Evolutionary conservation across 2,329 filamentous ascomycete genomes (phyloP).

Genomic region (Alternaria panax): DNA sequence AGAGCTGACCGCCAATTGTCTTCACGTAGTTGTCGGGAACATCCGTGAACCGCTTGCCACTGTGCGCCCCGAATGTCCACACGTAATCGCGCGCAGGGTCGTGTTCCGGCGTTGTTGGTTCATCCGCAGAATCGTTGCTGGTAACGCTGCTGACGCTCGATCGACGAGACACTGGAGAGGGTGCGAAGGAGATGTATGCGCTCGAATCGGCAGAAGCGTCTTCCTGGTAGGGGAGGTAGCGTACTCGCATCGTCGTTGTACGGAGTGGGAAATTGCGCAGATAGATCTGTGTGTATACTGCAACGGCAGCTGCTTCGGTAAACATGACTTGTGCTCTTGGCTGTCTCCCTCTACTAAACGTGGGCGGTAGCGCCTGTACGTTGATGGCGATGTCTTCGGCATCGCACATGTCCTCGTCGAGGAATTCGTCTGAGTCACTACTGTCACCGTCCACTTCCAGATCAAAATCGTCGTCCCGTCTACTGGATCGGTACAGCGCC

Average conservation of each 20-base stretch:
- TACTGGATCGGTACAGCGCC: slow-evolving; percentile 22
- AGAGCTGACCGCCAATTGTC: slow-evolving; percentile 32
- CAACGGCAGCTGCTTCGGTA: slow-evolving; percentile 24
- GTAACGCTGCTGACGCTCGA: slow-evolving; percentile 18
- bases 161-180: slow-evolving; percentile 20
- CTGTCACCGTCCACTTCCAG: slow-evolving; percentile 20
- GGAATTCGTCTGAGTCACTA: slow-evolving; percentile 4
- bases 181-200: slow-evolving; percentile 12
- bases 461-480: slow-evolving; percentile 18
- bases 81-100: slow-evolving; percentile 28
- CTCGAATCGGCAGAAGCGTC: slow-evolving; percentile 9
- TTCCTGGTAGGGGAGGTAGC: slow-evolving; percentile 23
- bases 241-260: slow-evolving; percentile 12
- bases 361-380: slow-evolving; percentile 19
- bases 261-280: slow-evolving; percentile 25
- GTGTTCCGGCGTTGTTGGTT: slow-evolving; percentile 5
- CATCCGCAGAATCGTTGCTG: slow-evolving; percentile 3
- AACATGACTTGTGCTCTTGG: slow-evolving; percentile 30
- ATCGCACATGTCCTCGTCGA: slow-evolving; percentile 24
- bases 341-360: slow-evolving; percentile 1
- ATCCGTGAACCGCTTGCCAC: slow-evolving; percentile 26
- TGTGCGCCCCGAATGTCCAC: slow-evolving; percentile 28
- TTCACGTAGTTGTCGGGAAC: slow-evolving; percentile 32
- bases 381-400: slow-evolving; percentile 35
- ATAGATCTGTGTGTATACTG: slow-evolving; percentile 24